Evolutionary conservation across 192 early-diverging fungal genomes (phyloP).

Genomic region (Coemansia sp.): DNA sequence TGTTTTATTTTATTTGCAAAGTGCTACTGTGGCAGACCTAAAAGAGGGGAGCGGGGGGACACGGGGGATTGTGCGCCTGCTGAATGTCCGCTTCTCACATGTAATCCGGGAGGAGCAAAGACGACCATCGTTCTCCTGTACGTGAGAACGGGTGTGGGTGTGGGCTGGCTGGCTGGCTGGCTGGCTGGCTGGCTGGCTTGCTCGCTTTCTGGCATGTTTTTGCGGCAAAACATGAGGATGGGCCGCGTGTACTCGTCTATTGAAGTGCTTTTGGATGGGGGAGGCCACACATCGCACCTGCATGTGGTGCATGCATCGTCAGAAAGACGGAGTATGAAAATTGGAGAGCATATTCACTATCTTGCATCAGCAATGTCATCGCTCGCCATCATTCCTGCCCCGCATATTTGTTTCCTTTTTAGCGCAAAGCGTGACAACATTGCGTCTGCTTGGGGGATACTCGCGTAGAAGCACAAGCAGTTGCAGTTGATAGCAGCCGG

Average conservation of each 20-base stretch:
- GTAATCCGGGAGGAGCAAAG: neutral
- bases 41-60: neutral
- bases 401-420: neutral
- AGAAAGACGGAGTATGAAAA: neutral
- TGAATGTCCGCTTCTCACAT: neutral
- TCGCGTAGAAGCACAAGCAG: neutral
- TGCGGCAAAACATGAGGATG: neutral
- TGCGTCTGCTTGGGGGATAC: neutral
- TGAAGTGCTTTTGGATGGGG: neutral
- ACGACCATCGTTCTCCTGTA: neutral
- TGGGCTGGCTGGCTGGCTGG: no score
- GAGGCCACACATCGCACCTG: constrained; percentile 1
- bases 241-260: neutral
- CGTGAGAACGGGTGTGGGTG: no score
- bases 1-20: neutral
- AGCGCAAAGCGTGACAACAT: neutral
- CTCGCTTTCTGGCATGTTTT: neutral
- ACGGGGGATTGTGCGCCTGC: neutral
- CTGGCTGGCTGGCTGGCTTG: neutral
- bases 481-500: neutral
- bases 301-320: constrained; percentile 7
- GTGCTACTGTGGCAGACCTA: neutral
- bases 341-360: neutral
- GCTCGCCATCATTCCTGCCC: neutral
- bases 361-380: constrained; percentile 9